Conservation (phyloP, 169 alveolate genomes). For the Sarcocystis neurona region DNA sequence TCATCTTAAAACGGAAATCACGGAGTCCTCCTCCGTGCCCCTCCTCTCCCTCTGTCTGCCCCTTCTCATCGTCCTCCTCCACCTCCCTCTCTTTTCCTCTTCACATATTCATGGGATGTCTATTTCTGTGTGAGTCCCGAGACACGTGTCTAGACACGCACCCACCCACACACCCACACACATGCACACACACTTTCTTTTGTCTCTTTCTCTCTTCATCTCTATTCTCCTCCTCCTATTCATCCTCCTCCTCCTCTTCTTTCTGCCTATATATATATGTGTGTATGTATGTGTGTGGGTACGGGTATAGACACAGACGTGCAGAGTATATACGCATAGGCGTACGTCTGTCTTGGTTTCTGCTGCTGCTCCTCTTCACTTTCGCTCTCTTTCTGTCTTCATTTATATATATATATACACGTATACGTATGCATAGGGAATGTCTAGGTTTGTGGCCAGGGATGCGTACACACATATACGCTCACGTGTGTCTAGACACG, state of each 20-base stretch:
- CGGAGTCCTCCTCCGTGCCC: no score
- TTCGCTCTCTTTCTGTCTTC: neutral
- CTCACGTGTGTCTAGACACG: no score
- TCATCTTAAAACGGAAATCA: no score
- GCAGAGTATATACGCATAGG: neutral
- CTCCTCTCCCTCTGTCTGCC: neutral
- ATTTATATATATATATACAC: no score
- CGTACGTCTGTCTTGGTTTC: neutral
- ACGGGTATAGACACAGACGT: no score
- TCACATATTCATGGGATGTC: no score
- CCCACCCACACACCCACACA: neutral
- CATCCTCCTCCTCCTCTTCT: neutral
- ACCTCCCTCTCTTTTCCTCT: neutral
- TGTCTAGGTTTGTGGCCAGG: no score
- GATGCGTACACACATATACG: no score
- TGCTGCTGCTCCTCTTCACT: neutral
- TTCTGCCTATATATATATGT: neutral
- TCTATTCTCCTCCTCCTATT: neutral
- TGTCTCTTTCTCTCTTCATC: neutral
- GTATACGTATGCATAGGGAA: no score
- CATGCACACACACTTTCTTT: neutral
- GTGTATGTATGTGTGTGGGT: neutral
- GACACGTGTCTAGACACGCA: no score
- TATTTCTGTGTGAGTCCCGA: no score
- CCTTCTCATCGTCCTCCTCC: neutral